Evolutionary conservation across 345 rosid genomes (phyloP).

Genomic region (Reutealis trisperma): DNA sequence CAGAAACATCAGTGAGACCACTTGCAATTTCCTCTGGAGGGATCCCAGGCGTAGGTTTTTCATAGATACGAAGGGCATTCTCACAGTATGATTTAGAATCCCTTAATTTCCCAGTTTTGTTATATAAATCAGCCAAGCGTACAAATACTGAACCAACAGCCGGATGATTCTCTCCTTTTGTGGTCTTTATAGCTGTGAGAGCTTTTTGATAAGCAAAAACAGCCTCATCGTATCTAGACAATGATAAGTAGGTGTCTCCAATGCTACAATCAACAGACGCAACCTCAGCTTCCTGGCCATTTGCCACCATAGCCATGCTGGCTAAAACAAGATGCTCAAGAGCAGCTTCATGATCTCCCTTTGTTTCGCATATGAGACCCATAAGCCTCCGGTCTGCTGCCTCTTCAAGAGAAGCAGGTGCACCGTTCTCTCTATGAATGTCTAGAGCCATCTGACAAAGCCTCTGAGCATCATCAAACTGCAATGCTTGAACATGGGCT

Average conservation of each 20-base stretch:
- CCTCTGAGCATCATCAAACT: constrained; percentile 79
- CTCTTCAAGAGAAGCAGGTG: constrained; percentile 67
- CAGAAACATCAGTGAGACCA: constrained; percentile 83
- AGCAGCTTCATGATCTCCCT: constrained; percentile 83
- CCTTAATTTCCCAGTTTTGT: constrained; percentile 72
- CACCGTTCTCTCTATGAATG: constrained; percentile 67
- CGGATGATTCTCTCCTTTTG: constrained; percentile 80
- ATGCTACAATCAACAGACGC: constrained; percentile 88
- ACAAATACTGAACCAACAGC: constrained; percentile 77
- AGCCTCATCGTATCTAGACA: constrained; percentile 89
- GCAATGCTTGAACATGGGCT: constrained; percentile 91
- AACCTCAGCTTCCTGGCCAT: constrained; percentile 68
- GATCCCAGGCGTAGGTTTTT: constrained; percentile 58
- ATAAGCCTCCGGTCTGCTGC: constrained; percentile 87
- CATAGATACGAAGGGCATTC: constrained; percentile 75
- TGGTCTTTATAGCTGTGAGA: constrained; percentile 65
- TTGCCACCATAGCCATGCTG: constrained; percentile 87
- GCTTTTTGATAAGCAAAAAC: constrained; percentile 87
- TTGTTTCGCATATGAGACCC: constrained; percentile 86
- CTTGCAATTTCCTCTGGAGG: constrained; percentile 76
- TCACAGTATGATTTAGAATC: constrained; percentile 84
- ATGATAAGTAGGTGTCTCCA: constrained; percentile 81
- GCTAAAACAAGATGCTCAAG: constrained; percentile 92
- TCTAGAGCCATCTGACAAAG: constrained; percentile 84
- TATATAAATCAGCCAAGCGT: constrained; percentile 81